These are phyloP conservation scores for Arxiozyma telluris DNA, from an alignment of 1,139 yeast species.

Conservation along the genomic window DNA sequence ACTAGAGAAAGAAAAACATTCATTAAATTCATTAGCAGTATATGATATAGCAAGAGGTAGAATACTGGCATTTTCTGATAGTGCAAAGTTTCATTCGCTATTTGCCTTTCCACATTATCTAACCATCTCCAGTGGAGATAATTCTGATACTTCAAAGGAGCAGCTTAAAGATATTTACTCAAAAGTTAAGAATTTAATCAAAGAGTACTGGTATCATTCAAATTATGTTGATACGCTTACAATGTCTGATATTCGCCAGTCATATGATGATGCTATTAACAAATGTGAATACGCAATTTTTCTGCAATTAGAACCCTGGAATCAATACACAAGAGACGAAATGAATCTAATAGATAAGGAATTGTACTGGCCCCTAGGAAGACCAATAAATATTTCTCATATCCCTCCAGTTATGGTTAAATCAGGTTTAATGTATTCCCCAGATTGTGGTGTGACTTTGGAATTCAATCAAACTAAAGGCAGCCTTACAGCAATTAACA, in stretches of 20 bases:
- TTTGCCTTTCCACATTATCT: slow-evolving; percentile 35
- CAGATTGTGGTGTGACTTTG: slow-evolving; percentile 71
- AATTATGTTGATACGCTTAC: slow-evolving; percentile 29
- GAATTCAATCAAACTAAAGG: slow-evolving; percentile 45
- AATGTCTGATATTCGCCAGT: slow-evolving; percentile 36
- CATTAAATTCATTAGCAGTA: slow-evolving; percentile 49
- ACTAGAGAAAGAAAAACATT: slow-evolving; percentile 41
- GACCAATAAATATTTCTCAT: slow-evolving; percentile 47
- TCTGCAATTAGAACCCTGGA: slow-evolving; percentile 59
- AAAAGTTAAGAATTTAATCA: slow-evolving; percentile 30
- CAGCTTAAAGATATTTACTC: slow-evolving; percentile 36
- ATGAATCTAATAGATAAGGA: slow-evolving; percentile 62
- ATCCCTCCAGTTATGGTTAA: slow-evolving; percentile 50
- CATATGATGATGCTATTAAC: slow-evolving; percentile 29
- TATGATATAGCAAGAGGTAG: slow-evolving; percentile 68
- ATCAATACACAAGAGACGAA: slow-evolving; percentile 40
- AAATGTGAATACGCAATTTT: slow-evolving; percentile 67
- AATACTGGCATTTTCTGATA: slow-evolving; percentile 50
- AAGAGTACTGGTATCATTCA: slow-evolving; percentile 32
- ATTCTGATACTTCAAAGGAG: slow-evolving; percentile 22
- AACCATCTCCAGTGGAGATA: slow-evolving; percentile 25
- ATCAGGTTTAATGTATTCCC: slow-evolving; percentile 63
- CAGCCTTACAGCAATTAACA: slow-evolving; percentile 43
- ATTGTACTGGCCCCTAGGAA: slow-evolving; percentile 58
- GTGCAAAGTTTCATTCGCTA: slow-evolving; percentile 66